A percentile compares a stretch with the other conserved stretches of the same genome.
phyloP scores from a whole-genome alignment of 768 basidiomycete genomes.

The Calocera viscosa region DNA sequence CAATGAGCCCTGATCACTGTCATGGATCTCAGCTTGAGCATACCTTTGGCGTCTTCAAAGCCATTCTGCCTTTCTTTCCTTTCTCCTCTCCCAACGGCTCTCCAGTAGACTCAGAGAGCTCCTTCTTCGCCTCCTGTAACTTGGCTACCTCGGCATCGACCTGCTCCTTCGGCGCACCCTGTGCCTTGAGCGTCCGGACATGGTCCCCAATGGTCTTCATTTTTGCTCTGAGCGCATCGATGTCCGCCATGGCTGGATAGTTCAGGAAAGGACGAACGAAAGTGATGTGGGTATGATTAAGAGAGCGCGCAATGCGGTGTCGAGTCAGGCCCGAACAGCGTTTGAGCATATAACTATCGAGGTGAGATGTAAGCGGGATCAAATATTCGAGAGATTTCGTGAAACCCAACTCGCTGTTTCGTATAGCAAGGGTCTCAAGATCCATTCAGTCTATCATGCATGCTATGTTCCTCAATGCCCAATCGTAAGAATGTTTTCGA shows the following conservation, averaged over 20 bases:
- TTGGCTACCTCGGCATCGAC: conserved; percentile 55
- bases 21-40: conserved; percentile 2
- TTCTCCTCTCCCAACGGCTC: conserved; percentile 31
- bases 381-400: not conserved
- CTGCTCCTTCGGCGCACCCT: conserved; percentile 38
- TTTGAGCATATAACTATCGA: not conserved
- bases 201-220: conserved; percentile 13
- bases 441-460: no score
- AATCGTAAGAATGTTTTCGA: no score
- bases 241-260: conserved; percentile 1
- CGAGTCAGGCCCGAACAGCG: conserved; percentile 1
- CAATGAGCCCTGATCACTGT: conserved; percentile 16
- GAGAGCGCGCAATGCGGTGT: not conserved
- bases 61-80: conserved; percentile 56
- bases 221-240: conserved; percentile 14
- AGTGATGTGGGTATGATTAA: not conserved
- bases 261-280: not conserved
- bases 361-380: not conserved
- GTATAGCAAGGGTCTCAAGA: no score
- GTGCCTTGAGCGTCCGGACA: conserved; percentile 19
- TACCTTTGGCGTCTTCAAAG: conserved; percentile 92
- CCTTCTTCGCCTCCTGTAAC: conserved; percentile 29
- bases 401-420: not conserved
- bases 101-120: conserved; percentile 30
- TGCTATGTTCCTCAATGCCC: no score